A percentile compares a stretch with the other conserved stretches of the same genome.
These are phyloP conservation scores for Kwoniella botswanensis DNA, from an alignment of 768 basidiomycete species.

Conservation along the genomic window DNA sequence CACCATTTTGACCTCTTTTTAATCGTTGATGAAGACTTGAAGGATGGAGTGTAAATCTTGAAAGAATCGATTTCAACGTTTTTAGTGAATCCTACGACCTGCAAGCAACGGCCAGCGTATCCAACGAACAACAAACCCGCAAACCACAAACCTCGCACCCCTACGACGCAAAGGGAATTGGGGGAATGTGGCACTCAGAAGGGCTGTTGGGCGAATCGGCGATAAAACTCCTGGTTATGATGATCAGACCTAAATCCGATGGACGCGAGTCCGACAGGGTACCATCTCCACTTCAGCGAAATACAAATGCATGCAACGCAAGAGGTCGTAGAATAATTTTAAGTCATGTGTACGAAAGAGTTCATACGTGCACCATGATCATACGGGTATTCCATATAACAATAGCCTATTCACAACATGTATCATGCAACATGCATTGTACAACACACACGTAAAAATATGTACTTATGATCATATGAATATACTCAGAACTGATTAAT, in stretches of 20 bases:
- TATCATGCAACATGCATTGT: background rate
- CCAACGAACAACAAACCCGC: background rate
- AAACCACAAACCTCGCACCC: too few relatives aligned
- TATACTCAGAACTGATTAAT: background rate
- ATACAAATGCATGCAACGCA: too few relatives aligned
- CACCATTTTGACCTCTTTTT: conserved; percentile 34
- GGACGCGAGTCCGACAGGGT: background rate
- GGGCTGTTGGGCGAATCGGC: background rate
- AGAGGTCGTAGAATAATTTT: too few relatives aligned
- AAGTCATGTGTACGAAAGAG: too few relatives aligned
- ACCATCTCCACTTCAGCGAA: background rate
- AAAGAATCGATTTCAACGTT: background rate
- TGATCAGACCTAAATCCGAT: background rate
- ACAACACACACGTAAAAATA: background rate
- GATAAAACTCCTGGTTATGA: background rate
- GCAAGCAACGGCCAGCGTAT: background rate
- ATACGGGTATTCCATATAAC: too few relatives aligned
- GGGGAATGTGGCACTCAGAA: conserved; percentile 16
- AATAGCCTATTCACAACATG: background rate
- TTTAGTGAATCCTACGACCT: background rate
- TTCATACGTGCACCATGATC: too few relatives aligned
- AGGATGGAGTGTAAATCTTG: conserved; percentile 4
- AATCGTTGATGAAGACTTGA: conserved; percentile 18
- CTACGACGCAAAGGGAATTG: background rate
- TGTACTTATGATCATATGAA: background rate